Base-by-base conservation (phyloP, 1,284 basidiomycete species). In the Ganoderma leucocontextum region DNA sequence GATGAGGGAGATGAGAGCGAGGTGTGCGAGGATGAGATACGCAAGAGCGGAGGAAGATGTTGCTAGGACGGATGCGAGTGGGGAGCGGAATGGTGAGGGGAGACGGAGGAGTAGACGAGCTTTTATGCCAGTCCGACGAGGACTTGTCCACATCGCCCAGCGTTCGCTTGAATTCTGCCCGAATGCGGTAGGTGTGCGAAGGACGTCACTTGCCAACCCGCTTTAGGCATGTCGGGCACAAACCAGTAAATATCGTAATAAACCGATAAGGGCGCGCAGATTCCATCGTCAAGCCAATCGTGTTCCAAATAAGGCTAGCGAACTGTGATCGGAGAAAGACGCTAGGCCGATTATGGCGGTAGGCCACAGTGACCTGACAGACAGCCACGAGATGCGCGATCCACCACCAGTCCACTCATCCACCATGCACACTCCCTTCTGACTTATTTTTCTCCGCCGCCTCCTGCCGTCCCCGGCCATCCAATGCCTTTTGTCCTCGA, bases 41-140 rank as follows among this genome's bases (percentile, higher is more conserved):
- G 62, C 41, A 52, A 60, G 60, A 61, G 73, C 41, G 60, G 63
- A 63, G 67, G 65, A 60, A 63, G 49, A 52, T 22, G 59, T 25
- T 66, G 66, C 36, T 42, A 35, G 47, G 33, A 62, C 64, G 65
- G 65, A 62, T 19, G 25, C 58, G 61, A 38, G 19, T 67, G 65
- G 72, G 65, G 66, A 69, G 63, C 61, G 69, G 70, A 63, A 57
- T 70, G 69, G 69, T 73, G 72, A 69, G 69, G 71, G 65, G 65
- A 64, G 67, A 66, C 67, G 72, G 72, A 69, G 67, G 69, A 66
- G 70, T 64, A 66, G 58, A 57, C 60, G 39, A 68, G 60, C 69
- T 70, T 70, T 67, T 70, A 68, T 72, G 67, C 61, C 60, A 58
- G 65, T 63, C 63, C 62, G 63, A 68, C 64, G 44, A 58, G 59